These are phyloP conservation scores for Geotrichum reessii DNA, from an alignment of 1,139 yeast species.

Conservation along the genomic window DNA sequence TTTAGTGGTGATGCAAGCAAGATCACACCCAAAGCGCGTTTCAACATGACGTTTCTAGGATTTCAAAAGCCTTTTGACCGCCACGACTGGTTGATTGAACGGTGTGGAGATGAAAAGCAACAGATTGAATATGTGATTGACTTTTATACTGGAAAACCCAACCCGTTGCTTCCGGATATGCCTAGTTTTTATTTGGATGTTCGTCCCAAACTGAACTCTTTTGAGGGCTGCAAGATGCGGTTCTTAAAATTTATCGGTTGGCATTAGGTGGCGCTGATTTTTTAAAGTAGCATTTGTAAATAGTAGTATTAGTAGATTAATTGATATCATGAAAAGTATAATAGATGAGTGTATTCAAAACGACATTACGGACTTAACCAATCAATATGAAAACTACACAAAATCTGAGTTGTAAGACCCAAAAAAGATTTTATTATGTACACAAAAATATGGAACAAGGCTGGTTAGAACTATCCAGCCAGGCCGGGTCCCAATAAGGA, in stretches of 20 bases:
- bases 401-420: background rate
- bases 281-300: background rate
- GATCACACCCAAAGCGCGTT: conserved; percentile 83
- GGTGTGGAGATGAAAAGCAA: conserved; percentile 57
- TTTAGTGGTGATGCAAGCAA: conserved; percentile 86
- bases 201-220: conserved; percentile 75
- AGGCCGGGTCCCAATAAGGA: background rate
- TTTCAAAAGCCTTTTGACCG: conserved; percentile 83
- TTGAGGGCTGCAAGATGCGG: conserved; percentile 76
- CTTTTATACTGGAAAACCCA: conserved; percentile 66
- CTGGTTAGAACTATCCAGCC: background rate
- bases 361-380: too few species aligned
- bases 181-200: conserved; percentile 79
- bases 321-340: background rate
- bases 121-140: conserved; percentile 88
- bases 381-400: too few species aligned
- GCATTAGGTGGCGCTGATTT: conserved; percentile 20
- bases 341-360: too few species aligned
- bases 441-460: background rate
- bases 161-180: conserved; percentile 41
- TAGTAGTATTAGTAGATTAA: background rate
- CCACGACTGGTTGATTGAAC: conserved; percentile 89
- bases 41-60: conserved; percentile 55
- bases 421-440: background rate
- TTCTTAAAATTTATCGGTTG: conserved; percentile 54